Evolutionary conservation across 2,329 filamentous ascomycete genomes (phyloP), one percentile per base, ranked within the genome.

Genomic region (Bipolaris victoriae): DNA sequence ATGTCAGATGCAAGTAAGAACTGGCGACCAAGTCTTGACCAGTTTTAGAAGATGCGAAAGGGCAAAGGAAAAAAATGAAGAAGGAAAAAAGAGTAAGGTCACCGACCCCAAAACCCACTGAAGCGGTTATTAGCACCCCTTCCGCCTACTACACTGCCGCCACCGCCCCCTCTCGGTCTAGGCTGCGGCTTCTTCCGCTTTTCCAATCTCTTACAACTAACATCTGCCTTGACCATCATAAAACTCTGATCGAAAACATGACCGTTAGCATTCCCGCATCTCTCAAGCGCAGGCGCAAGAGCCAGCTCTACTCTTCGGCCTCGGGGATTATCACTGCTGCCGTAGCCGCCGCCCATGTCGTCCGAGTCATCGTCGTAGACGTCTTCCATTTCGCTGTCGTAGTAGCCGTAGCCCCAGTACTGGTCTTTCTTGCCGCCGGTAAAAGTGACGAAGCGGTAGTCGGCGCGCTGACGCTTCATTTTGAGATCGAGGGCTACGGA

Each of bases 311-410:
- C 74, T 44, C 60, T 57, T 49, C 70, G 67, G 5, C 62, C 53
- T 41, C 65, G 68, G 7, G 45, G 54, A 40, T 55, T 60, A 10
- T 53, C 53, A 26, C 29, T 55, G 11, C 56, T 57, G 15, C 56
- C 53, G 29, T 64, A 67, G 26, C 58, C 60, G 5, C 57, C 60
- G 20, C 40, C 49, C 18, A 52, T 52, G 24, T 62, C 47, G 9
- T 65, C 60, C 7, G 67, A 66, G 13, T 68, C 62, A 9, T 72
- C 71, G 13, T 71, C 68, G 39, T 72, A 72, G 3, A 76, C 63
- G 24, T 76, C 73, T 49, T 76, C 73, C 74, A 76, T 76, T 39
- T 76, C 73, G 29, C 70, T 73, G 16, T 76, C 72, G 43, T 75
- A 75, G 55, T 70, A 75, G 2, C 63, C 66, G 40, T 74, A 76